Percentiles rank a stretch among this genome's conserved stretches.
phyloP scores from a whole-genome alignment of 169 alveolate species.

The Theileria sp. region DNA sequence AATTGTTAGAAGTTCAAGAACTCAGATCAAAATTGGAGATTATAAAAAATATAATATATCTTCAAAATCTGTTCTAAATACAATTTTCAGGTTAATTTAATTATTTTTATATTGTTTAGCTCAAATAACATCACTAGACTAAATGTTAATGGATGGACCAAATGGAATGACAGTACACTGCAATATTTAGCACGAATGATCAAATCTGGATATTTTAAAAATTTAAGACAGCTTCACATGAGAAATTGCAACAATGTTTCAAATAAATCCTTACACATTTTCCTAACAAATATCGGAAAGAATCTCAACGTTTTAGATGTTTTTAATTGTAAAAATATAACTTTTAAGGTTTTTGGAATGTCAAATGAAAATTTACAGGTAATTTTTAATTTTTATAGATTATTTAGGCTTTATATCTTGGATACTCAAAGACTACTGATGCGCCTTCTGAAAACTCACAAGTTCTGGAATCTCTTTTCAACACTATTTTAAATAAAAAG shows the following conservation, averaged over 20 bases:
- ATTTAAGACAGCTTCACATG: constrained; percentile 19
- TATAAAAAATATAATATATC: neutral
- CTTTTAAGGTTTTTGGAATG: constrained; percentile 2
- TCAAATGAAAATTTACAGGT: neutral
- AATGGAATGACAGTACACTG: constrained; percentile 42
- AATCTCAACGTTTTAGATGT: constrained; percentile 28
- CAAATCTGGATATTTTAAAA: constrained; percentile 27
- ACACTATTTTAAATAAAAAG: neutral
- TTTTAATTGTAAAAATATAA: constrained; percentile 29
- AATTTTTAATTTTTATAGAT: neutral
- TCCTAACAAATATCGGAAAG: constrained; percentile 16
- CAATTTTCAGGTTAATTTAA: constrained; percentile 23
- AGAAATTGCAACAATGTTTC: constrained; percentile 38
- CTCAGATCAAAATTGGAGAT: neutral
- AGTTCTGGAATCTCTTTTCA: constrained; percentile 3
- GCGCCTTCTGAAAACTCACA: neutral
- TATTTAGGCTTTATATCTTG: constrained; percentile 13
- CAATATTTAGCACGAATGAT: constrained; percentile 19
- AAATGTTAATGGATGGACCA: constrained; percentile 57
- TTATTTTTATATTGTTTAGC: neutral
- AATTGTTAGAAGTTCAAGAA: constrained; percentile 8
- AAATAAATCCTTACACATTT: constrained; percentile 10
- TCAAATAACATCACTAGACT: constrained; percentile 18
- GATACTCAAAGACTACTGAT: neutral
- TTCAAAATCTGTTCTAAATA: neutral